Evolutionary conservation across 2,329 filamentous ascomycete genomes (phyloP), one percentile per base, ranked within the genome.

Genomic region (Monilinia polystroma): DNA sequence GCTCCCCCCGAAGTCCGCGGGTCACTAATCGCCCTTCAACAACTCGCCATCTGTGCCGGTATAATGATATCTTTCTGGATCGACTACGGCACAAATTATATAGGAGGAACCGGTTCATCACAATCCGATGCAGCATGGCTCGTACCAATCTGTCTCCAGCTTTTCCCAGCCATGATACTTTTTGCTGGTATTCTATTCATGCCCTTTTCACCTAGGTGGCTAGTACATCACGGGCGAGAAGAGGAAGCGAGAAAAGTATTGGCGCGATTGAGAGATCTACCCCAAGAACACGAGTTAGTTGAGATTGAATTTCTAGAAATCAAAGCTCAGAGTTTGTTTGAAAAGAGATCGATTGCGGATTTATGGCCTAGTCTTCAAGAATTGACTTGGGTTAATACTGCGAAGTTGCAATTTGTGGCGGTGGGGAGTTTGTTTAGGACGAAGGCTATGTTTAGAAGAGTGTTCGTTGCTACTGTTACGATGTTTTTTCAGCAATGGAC

Each of bases 271-370:
- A 86, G 91, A 32, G 82, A 81, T 7, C 82, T 91, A 0, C 76
- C 85, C 0, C 74, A 79, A 20, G 84, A 89, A 70, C 84, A 92
- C 73, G 87, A 91, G 66, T 82, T 91, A 0, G 84, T 93, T 49
- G 84, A 89, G 70, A 81, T 92, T 1, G 91, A 94, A 73, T 92
- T 90, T 74, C 83, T 92, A n/a, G 91, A 94, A 75, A 93, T 94
- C 78, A 91, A 91, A 76, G 90, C 90, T 0, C 89, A 92, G 76
- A 88, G 87, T 0, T 77, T 90, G 23, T 95, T 94, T 71, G 90
- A 94, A 77, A 91, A 93, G 78, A 84, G 87, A 45, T 86, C 85
- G 0, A 81, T 89, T 12, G 84, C 85, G 0, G 87, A 90, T 69
- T 81, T 87, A 32, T 92, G 90, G 76, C 90, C 90, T 0, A 80